phyloP scores from a whole-genome alignment of 2,329 filamentous ascomycete genomes.

The Aspergillus intermedius region DNA sequence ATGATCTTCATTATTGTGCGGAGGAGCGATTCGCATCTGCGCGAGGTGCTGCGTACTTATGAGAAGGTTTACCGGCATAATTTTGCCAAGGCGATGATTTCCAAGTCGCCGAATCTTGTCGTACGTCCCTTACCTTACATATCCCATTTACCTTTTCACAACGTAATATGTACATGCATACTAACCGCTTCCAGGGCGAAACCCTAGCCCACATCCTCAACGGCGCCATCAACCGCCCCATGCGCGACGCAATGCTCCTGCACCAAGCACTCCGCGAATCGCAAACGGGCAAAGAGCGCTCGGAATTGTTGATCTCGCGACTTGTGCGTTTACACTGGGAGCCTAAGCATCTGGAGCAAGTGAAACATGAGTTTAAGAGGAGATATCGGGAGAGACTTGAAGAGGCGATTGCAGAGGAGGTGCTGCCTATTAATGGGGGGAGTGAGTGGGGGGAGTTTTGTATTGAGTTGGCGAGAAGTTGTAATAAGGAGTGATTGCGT shows the following conservation, averaged over 20 bases:
- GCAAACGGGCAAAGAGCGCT: slow-evolving; percentile 63
- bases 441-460: slow-evolving; percentile 70
- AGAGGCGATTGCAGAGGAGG: slow-evolving; percentile 70
- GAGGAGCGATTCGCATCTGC: slow-evolving; percentile 72
- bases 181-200: slow-evolving; percentile 61
- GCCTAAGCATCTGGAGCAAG: slow-evolving; percentile 65
- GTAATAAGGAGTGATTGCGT: not conserved
- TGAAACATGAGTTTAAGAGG: slow-evolving; percentile 73
- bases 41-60: slow-evolving; percentile 72
- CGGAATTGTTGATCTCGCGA: slow-evolving; percentile 80
- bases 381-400: slow-evolving; percentile 70
- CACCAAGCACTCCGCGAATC: slow-evolving; percentile 80
- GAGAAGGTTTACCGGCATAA: slow-evolving; percentile 67
- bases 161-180: not conserved
- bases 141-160: not conserved
- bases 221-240: slow-evolving; percentile 90
- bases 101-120: slow-evolving; percentile 85
- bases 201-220: slow-evolving; percentile 92
- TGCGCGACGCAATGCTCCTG: slow-evolving; percentile 83
- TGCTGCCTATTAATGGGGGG: slow-evolving; percentile 48
- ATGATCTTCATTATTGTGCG: slow-evolving; percentile 82
- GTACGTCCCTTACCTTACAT: slow-evolving; percentile 51
- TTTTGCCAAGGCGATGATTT: slow-evolving; percentile 80
- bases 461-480: slow-evolving; percentile 49
- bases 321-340: slow-evolving; percentile 93